phyloP scores from a whole-genome alignment of 768 basidiomycete genomes.

The Agrocybe praecox region DNA sequence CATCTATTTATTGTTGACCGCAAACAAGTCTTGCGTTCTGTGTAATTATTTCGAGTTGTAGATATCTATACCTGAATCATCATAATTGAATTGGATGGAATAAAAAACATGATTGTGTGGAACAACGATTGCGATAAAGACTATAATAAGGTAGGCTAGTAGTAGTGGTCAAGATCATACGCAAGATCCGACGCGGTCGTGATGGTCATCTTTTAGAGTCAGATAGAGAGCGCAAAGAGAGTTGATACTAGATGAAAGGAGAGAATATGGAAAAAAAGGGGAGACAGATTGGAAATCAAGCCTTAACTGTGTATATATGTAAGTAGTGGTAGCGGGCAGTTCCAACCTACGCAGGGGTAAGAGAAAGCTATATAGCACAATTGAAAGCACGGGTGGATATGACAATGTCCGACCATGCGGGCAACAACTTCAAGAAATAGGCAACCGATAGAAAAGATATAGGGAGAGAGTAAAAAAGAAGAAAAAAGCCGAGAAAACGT shows the following conservation, averaged over 20 bases:
- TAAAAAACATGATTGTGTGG: constrained; percentile 46
- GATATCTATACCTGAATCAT: constrained; percentile 23
- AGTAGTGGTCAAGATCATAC: constrained; percentile 22
- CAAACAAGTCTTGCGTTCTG: constrained; percentile 3
- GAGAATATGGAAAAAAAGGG: too few relatives aligned
- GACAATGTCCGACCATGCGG: constrained; percentile 45
- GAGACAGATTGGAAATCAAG: constrained; percentile 6
- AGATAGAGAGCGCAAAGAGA: constrained; percentile 9
- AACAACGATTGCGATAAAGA: constrained; percentile 43
- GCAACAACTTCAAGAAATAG: constrained; percentile 19
- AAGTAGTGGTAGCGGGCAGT: constrained; percentile 5
- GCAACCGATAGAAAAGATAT: constrained; percentile 2
- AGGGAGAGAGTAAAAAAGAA: constrained; percentile 5
- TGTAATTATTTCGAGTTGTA: background rate
- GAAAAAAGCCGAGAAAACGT: constrained; percentile 5
- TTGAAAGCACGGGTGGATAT: constrained; percentile 21
- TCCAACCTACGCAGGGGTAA: constrained; percentile 18
- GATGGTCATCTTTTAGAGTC: constrained; percentile 16
- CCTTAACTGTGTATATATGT: constrained; percentile 17
- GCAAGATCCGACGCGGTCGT: constrained; percentile 20
- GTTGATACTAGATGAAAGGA: constrained; percentile 3
- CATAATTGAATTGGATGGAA: constrained; percentile 43
- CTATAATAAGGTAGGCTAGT: constrained; percentile 32
- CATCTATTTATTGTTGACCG: background rate
- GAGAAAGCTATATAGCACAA: constrained; percentile 24